Percentiles rank a stretch among this genome's conserved stretches.
Conservation (phyloP, 805 yeast genomes). For the Wickerhamiella nectarea region DNA sequence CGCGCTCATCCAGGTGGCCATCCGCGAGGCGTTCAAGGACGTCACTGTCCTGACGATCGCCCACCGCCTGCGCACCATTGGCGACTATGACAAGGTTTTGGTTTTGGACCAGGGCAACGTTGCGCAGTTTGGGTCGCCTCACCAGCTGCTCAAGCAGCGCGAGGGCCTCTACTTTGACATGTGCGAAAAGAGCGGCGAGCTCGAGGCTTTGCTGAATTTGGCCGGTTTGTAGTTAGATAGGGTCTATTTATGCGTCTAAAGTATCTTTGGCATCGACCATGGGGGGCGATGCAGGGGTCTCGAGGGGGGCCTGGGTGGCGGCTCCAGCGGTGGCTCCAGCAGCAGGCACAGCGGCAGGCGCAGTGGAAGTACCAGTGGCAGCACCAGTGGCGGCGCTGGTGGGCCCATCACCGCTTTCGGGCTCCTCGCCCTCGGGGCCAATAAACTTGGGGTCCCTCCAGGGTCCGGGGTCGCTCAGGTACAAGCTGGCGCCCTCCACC, state of each 20-base stretch:
- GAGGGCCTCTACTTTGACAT: conserved; percentile 47
- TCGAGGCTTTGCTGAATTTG: conserved; percentile 41
- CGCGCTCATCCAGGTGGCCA: conserved; percentile 62
- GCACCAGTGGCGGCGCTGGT: neutral
- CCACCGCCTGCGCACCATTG: conserved; percentile 64
- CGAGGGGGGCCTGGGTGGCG: no score
- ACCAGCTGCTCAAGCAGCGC: conserved; percentile 37
- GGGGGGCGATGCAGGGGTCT: neutral
- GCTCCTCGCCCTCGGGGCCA: conserved; percentile 95
- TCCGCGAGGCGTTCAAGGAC: conserved; percentile 48
- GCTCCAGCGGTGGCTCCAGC: neutral
- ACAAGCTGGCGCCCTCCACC: conserved; percentile 48
- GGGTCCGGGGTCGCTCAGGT: conserved; percentile 85
- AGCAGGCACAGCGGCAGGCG: neutral
- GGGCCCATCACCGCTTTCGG: conserved; percentile 24
- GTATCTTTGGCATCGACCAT: neutral
- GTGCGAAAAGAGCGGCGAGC: conserved; percentile 84
- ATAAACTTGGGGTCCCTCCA: conserved; percentile 85
- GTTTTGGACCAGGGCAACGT: conserved; percentile 74
- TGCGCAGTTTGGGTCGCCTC: conserved; percentile 62
- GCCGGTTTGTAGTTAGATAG: neutral
- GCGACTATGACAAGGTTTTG: conserved; percentile 61
- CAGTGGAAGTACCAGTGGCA: neutral
- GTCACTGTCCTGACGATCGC: conserved; percentile 82
- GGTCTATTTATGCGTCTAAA: neutral